Evolutionary conservation across 768 basidiomycete genomes (phyloP).

Genomic region (Rhizopogon roseolus): DNA sequence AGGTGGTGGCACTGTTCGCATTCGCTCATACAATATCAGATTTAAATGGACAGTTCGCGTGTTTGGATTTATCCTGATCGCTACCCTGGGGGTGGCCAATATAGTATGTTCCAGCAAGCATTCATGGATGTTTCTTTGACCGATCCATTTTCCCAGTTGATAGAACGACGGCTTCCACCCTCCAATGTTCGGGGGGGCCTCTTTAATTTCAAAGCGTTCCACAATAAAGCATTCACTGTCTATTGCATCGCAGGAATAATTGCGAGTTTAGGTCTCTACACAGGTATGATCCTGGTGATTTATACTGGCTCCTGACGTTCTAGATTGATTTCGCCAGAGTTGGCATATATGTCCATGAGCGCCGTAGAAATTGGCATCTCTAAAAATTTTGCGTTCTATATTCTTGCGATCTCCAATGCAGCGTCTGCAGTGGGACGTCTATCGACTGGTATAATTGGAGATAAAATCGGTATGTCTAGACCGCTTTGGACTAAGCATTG

Average conservation of each 20-base stretch:
- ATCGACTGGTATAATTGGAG: slow-evolving; percentile 46
- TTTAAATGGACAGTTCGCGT: slow-evolving; percentile 77
- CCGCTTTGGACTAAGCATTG: neutral
- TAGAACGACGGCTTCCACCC: slow-evolving; percentile 50
- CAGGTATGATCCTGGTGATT: slow-evolving; percentile 33
- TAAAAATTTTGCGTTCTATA: slow-evolving; percentile 52
- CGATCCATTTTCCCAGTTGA: slow-evolving; percentile 10
- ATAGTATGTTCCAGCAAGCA: slow-evolving; percentile 33
- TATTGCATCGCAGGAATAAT: slow-evolving; percentile 56
- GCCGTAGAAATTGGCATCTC: slow-evolving; percentile 46
- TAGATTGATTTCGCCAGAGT: slow-evolving; percentile 29
- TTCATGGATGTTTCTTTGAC: neutral
- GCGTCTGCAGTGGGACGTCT: slow-evolving; percentile 61
- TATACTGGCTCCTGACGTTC: slow-evolving; percentile 2
- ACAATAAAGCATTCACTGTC: slow-evolving; percentile 40
- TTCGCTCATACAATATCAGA: slow-evolving; percentile 27
- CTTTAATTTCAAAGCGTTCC: slow-evolving; percentile 49
- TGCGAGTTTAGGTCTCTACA: slow-evolving; percentile 67
- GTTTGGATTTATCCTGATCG: slow-evolving; percentile 57
- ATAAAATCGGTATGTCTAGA: slow-evolving; percentile 40
- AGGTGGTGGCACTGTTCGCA: neutral
- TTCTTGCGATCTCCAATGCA: slow-evolving; percentile 65
- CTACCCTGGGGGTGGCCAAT: slow-evolving; percentile 49
- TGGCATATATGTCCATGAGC: slow-evolving; percentile 64
- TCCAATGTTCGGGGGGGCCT: slow-evolving; percentile 50